A percentile compares a stretch with the other conserved stretches of the same genome.
Evolutionary conservation across 305 asterid genomes (phyloP).

Genomic region (Fraxinus angustifolia): DNA sequence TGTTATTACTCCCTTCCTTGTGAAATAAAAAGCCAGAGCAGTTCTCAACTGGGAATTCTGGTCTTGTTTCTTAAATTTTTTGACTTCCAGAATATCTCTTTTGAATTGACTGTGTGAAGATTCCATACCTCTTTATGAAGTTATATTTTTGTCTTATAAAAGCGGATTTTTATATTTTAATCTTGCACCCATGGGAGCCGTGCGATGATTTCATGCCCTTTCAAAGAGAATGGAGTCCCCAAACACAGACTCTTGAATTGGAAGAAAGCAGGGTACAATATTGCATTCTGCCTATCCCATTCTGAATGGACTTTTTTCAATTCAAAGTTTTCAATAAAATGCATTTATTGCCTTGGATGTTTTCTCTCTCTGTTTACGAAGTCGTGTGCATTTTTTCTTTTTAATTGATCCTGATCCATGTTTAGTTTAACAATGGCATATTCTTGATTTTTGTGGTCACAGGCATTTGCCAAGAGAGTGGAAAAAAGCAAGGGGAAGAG

Average conservation of each 20-base stretch:
- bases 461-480: constrained; percentile 79
- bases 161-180: background rate
- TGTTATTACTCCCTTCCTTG: background rate
- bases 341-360: background rate
- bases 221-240: background rate
- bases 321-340: background rate
- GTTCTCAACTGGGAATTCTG: background rate
- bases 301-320: background rate
- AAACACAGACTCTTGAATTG: background rate
- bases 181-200: background rate
- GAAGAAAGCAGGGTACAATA: background rate
- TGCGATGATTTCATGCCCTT: background rate
- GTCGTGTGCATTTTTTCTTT: background rate
- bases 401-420: background rate
- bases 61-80: background rate
- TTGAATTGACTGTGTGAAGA: background rate
- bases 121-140: background rate
- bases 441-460: background rate
- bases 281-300: background rate
- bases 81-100: background rate
- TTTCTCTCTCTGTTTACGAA: background rate
- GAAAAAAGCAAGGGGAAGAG: constrained; percentile 69
- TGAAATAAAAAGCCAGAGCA: background rate
- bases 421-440: background rate
- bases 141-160: background rate